Percentiles rank a stretch among this genome's conserved stretches.
These are phyloP conservation scores for Kernera saxatilis DNA, from an alignment of 345 rosid species.

Conservation along the genomic window DNA sequence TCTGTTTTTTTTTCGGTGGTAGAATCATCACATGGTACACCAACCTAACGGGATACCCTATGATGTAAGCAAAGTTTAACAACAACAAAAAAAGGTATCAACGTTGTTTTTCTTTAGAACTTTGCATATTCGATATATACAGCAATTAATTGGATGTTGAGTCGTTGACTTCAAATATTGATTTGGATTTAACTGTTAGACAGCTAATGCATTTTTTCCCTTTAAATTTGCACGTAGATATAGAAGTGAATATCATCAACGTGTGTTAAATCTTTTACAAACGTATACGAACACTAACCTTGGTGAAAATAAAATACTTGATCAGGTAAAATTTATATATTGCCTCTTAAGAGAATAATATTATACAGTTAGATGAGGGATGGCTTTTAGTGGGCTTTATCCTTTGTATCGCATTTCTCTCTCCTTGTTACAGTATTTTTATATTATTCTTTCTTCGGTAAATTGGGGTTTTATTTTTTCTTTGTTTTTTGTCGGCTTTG, in stretches of 20 bases:
- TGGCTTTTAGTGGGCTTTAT: constrained; percentile 29
- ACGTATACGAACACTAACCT: background rate
- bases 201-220: background rate
- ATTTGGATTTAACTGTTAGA: background rate
- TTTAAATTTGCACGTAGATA: background rate
- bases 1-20: constrained; percentile 16
- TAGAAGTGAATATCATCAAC: background rate
- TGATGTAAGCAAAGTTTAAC: constrained; percentile 30
- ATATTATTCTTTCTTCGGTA: constrained; percentile 18
- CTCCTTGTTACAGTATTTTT: constrained; percentile 22
- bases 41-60: constrained; percentile 27
- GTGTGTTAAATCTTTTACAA: background rate
- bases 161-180: constrained; percentile 17
- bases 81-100: background rate
- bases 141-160: constrained; percentile 4
- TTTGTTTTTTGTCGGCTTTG: constrained; percentile 27
- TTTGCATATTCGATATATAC: background rate
- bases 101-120: constrained; percentile 12
- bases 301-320: background rate
- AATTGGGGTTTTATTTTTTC: constrained; percentile 3
- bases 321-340: background rate
- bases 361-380: constrained; percentile 12
- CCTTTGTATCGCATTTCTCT: constrained; percentile 21
- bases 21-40: constrained; percentile 29
- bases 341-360: constrained; percentile 4